Evolutionary conservation across 2,329 filamentous ascomycete species (phyloP), one percentile per base, ranked within the genome.

Genomic region (Endothia cerciana): DNA sequence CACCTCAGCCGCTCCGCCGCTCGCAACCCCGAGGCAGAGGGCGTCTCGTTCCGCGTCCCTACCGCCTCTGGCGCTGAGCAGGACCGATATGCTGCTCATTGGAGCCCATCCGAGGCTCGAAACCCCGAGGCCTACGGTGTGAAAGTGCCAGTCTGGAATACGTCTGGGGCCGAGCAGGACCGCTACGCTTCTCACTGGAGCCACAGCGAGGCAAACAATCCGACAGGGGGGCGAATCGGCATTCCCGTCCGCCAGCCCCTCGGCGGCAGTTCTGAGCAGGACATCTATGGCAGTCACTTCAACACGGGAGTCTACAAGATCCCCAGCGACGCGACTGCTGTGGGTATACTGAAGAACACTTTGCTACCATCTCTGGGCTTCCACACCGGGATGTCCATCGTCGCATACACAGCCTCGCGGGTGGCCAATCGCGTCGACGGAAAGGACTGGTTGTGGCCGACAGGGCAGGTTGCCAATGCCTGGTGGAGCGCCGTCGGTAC

Each of bases 381-480:
- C 0, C 84, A 88, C 68, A 79, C 83, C 0, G 79, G 82, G 4
- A 78, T 87, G 15, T 80, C 83, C 11, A 70, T 83, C 38, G 78
- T 83, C 40, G 80, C 85, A 0, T 89, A 85, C 71, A 79, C 79
- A 10, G 77, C 81, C 38, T 82, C 82, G 0, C 78, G 84, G 30
- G 79, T 82, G 60, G 85, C 83, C 8, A 74, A 86, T 70, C 79
- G 81, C n/a, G 80, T 84, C 11, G 86, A 88, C 64, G 77, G 81
- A n/a, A 89, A 89, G 71, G 86, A 89, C 72, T 85, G 82, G 78
- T 74, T 86, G 6, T 88, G 85, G 85, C 83, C 85, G 0, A 75
- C 79, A 4, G 83, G 78, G 2, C 83, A 83, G 70, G 81, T 88
- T 11, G 73, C 79, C 65, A 88, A 87, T 71, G 85, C 84, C 7